Evolutionary conservation across 2,329 filamentous ascomycete species (phyloP), one percentile per base, ranked within the genome.

Genomic region (Apiospora hydei): DNA sequence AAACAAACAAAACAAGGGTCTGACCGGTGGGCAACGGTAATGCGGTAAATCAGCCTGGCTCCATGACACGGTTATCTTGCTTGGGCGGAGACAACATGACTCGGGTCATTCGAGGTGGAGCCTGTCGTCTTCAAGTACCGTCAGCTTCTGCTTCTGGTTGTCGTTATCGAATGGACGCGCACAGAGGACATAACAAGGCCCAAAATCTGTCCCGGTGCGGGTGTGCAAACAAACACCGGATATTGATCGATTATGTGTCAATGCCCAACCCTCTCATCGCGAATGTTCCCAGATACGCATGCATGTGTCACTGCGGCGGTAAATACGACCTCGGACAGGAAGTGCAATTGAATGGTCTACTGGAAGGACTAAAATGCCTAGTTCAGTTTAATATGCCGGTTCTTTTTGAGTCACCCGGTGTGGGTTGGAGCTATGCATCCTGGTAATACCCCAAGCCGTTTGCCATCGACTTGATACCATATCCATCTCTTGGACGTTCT

Each of bases 41-140:
- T 38, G 30, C 53, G 53, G 53, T 38, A 61, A 38, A 38, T n/a
- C 11, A 53, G 53, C 16, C 34, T 21, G 57, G 30, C 21, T 41
- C 53, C 53, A 64, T 64, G 57, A 64, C 57, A 64, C 57, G 57
- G 57, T n/a, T 41, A n/a, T n/a, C 34, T 41, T 21, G 57, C 2
- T 41, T 64, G n/a, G 34, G 34, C 21, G 30, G 8, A 64, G 34
- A 4, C 3, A 4, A n/a, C 57, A n/a, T 64, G 57, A 64, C 57
- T 64, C 57, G 34, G 3, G 21, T 64, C 21, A n/a, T 11, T 24
- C 4, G 21, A 41, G 30, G 34, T 64, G 57, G 57, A 64, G 18
- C 18, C 30, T 38, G 57, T 26, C 16, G 26, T 30, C 26, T 30
- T 2, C 26, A 30, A 30, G 26, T 61, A 30, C 53, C 30, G 7